Percentiles rank a stretch among this genome's conserved stretches.
phyloP scores from a whole-genome alignment of 2,329 filamentous ascomycete species.

The Arthroderma sp. region DNA sequence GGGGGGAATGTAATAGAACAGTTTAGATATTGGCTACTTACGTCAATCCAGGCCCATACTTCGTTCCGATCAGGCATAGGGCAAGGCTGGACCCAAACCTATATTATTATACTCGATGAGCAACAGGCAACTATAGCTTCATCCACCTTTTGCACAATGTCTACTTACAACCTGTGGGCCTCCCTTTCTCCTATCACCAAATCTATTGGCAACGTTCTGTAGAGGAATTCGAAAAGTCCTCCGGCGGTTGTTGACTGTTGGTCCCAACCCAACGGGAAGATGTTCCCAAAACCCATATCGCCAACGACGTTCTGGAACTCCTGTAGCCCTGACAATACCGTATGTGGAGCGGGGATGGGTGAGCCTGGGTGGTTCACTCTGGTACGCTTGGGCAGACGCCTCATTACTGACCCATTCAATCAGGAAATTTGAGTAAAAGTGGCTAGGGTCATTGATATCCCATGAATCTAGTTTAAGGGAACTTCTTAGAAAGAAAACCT shows the following conservation, averaged over 20 bases:
- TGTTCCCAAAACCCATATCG: not conserved
- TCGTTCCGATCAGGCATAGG: not conserved
- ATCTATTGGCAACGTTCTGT: not conserved
- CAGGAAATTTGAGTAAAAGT: conserved; percentile 1
- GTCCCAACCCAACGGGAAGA: not conserved
- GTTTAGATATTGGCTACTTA: not conserved
- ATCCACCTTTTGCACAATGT: too few species aligned
- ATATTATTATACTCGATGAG: not conserved
- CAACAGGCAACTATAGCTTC: too few species aligned
- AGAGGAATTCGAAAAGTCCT: not conserved
- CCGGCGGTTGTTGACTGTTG: not conserved
- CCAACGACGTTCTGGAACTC: not conserved
- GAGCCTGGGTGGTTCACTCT: not conserved
- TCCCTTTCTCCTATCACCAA: not conserved
- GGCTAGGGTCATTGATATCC: not conserved
- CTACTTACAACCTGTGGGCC: not conserved
- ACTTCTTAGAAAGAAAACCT: not conserved
- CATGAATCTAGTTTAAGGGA: not conserved
- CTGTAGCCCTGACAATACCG: not conserved
- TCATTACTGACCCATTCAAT: conserved; percentile 1
- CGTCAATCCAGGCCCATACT: not conserved
- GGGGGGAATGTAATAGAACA: too few species aligned
- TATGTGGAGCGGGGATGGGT: not conserved
- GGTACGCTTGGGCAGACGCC: not conserved
- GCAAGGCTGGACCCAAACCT: not conserved